Percentiles rank a stretch among this genome's conserved stretches.
Conservation (phyloP, 495 filamentous ascomycete species). For the Trichoderma virens region DNA sequence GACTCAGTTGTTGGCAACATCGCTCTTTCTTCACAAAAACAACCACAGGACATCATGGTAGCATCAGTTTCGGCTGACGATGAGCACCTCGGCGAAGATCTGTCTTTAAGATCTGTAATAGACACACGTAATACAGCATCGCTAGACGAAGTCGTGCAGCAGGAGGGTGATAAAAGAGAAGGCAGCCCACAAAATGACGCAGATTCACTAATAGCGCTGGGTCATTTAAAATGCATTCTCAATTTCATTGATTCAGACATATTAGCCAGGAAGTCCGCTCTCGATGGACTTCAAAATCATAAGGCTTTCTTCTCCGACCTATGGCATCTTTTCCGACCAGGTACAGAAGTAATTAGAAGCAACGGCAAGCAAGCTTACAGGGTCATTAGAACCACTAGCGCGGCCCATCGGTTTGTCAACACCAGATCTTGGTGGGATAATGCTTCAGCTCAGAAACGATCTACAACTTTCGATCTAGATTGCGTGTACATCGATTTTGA, state of each 20-base stretch:
- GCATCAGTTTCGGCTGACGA: too few relatives aligned
- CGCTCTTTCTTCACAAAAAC: too few relatives aligned
- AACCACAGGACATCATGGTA: too few relatives aligned
- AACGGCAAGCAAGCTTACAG: constrained; percentile 20
- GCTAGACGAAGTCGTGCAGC: too few relatives aligned
- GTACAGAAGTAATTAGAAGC: constrained; percentile 25
- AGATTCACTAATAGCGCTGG: too few relatives aligned
- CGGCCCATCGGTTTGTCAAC: constrained; percentile 10
- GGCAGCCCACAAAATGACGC: too few relatives aligned
- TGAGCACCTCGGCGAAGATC: too few relatives aligned
- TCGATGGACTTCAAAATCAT: background rate
- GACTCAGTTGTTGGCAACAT: too few relatives aligned
- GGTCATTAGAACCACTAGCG: constrained; percentile 16
- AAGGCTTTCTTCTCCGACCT: constrained; percentile 28
- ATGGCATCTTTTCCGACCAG: constrained; percentile 30
- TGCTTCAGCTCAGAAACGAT: background rate
- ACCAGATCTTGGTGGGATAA: constrained; percentile 7
- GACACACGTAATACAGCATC: too few relatives aligned
- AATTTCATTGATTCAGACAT: background rate
- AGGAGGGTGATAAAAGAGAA: too few relatives aligned
- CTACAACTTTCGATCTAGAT: constrained; percentile 13
- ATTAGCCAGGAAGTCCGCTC: background rate
- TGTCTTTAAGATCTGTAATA: too few relatives aligned
- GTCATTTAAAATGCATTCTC: background rate
- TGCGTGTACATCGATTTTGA: constrained; percentile 50